Percentiles rank a stretch among this genome's conserved stretches.
Evolutionary conservation across 768 basidiomycete genomes (phyloP).

Genomic region (Psilocybe cyanescens): DNA sequence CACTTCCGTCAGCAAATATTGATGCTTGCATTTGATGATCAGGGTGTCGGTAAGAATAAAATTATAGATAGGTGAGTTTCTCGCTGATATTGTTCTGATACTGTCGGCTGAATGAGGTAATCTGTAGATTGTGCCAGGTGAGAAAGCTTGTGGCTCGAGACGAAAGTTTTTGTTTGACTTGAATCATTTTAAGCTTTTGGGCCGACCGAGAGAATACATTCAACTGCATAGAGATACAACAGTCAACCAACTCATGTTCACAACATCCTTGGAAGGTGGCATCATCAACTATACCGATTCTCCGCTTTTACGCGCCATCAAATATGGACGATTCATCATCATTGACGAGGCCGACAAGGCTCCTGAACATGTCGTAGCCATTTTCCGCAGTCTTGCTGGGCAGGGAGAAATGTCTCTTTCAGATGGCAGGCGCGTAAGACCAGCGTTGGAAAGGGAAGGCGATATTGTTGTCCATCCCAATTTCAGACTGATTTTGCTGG

Average conservation of each 20-base stretch:
- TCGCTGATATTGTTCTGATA: neutral
- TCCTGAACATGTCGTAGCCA: slow-evolving; percentile 72
- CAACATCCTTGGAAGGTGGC: slow-evolving; percentile 61
- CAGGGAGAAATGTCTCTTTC: slow-evolving; percentile 67
- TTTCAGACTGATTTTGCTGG: slow-evolving; percentile 65
- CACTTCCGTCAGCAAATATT: neutral
- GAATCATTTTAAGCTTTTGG: slow-evolving; percentile 44
- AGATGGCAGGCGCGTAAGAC: slow-evolving; percentile 62
- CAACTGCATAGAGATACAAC: slow-evolving; percentile 75
- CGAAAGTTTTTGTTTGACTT: too few relatives aligned
- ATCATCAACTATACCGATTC: slow-evolving; percentile 66
- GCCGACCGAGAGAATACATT: slow-evolving; percentile 68
- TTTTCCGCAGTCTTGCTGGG: slow-evolving; percentile 70
- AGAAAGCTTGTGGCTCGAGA: neutral
- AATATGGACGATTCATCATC: slow-evolving; percentile 64
- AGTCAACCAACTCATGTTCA: slow-evolving; percentile 73
- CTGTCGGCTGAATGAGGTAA: neutral
- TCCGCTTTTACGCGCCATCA: slow-evolving; percentile 66
- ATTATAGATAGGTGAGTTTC: slow-evolving; percentile 57
- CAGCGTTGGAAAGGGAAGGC: slow-evolving; percentile 44
- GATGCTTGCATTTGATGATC: neutral
- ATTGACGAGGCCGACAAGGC: slow-evolving; percentile 78
- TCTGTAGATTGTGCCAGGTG: slow-evolving; percentile 56
- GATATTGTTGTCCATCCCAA: slow-evolving; percentile 67
- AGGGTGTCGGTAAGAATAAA: slow-evolving; percentile 77